These are phyloP conservation scores for Theobroma cacao DNA, from an alignment of 345 rosid genomes.

Conservation along the genomic window DNA sequence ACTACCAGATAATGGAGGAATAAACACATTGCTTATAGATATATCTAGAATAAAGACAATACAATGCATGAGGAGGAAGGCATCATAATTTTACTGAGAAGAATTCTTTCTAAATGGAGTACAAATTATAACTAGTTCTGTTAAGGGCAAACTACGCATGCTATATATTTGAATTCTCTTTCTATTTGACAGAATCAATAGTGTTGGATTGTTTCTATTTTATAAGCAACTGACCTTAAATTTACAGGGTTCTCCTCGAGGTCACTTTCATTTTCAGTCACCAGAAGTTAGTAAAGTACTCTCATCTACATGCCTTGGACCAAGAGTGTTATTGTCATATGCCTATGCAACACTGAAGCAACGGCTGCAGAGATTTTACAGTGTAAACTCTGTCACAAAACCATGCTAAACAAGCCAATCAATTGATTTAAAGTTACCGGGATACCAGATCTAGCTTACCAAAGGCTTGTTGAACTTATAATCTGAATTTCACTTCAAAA, in stretches of 20 bases:
- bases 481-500: background rate
- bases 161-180: constrained; percentile 12
- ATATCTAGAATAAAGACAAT: too few relatives aligned
- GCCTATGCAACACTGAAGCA: background rate
- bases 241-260: background rate
- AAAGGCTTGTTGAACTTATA: background rate
- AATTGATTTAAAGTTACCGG: background rate
- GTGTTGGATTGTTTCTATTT: background rate
- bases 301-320: background rate
- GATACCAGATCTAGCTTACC: background rate
- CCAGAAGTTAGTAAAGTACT: background rate
- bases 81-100: background rate
- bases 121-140: too few relatives aligned
- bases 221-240: background rate
- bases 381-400: background rate
- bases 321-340: too few relatives aligned
- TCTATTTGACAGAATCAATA: background rate
- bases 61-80: too few relatives aligned
- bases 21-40: background rate
- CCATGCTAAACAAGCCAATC: background rate
- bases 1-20: background rate
- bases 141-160: background rate
- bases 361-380: background rate
- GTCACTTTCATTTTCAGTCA: background rate
- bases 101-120: too few relatives aligned